phyloP scores from a whole-genome alignment of 2,329 filamentous ascomycete species.

The Colletotrichum siamense region DNA sequence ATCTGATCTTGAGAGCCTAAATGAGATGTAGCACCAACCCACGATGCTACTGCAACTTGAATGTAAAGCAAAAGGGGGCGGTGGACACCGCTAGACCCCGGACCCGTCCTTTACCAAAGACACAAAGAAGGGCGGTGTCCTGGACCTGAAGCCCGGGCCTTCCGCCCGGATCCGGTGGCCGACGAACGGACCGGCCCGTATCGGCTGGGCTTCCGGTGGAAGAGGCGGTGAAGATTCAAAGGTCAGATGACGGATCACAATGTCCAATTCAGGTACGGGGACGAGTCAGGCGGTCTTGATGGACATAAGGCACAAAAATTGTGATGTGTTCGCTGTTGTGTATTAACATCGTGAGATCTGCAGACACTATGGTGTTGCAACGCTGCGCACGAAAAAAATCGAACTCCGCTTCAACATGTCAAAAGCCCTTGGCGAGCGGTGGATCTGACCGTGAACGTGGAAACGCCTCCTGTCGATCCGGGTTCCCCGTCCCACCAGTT shows the following conservation, averaged over 20 bases:
- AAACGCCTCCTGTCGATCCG: neutral
- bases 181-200: constrained; percentile 10
- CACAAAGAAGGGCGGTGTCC: neutral
- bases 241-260: neutral
- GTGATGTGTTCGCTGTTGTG: neutral
- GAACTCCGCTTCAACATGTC: neutral
- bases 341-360: neutral
- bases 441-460: neutral
- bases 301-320: neutral
- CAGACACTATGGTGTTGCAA: neutral
- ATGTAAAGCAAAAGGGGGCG: neutral
- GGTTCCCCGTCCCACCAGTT: neutral
- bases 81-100: neutral
- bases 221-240: constrained; percentile 9
- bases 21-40: neutral
- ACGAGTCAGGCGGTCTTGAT: neutral
- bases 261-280: neutral
- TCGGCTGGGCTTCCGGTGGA: neutral
- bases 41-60: neutral
- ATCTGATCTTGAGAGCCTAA: neutral
- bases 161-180: neutral
- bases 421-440: neutral
- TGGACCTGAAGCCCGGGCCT: neutral
- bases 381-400: neutral
- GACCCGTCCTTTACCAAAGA: neutral